Evolutionary conservation across 2,329 filamentous ascomycete genomes (phyloP).

Genomic region (Ophiostoma fasciatum): DNA sequence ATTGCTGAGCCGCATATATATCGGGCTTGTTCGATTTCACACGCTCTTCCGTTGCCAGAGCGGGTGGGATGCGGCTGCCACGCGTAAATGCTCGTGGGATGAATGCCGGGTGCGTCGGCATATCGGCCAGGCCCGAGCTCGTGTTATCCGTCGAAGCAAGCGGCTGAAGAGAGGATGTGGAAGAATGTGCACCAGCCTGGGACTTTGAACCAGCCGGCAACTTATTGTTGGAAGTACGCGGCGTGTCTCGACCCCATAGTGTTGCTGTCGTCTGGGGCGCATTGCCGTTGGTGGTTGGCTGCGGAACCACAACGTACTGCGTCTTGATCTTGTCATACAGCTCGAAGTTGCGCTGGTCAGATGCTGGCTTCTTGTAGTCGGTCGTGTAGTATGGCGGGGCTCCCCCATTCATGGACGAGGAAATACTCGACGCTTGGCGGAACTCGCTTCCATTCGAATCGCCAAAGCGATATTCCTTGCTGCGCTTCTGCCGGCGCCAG

Average conservation of each 20-base stretch:
- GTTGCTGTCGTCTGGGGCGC: not conserved
- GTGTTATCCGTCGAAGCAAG: too few relatives aligned
- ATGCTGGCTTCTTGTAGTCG: constrained; percentile 17
- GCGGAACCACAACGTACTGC: constrained; percentile 6
- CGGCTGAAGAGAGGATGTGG: too few relatives aligned
- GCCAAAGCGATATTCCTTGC: constrained; percentile 8
- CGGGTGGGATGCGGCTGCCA: constrained; percentile 3
- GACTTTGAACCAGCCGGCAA: too few relatives aligned
- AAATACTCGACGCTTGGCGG: constrained; percentile 3
- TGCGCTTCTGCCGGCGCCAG: constrained; percentile 27
- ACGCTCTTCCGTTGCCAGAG: not conserved
- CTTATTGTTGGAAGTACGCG: too few relatives aligned
- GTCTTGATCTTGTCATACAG: constrained; percentile 19
- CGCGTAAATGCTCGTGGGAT: constrained; percentile 19
- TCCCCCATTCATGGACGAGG: constrained; percentile 4
- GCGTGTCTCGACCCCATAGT: constrained; percentile 4
- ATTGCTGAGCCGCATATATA: constrained; percentile 22
- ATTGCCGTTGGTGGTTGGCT: not conserved
- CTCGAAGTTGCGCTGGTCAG: not conserved
- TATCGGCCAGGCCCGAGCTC: too few relatives aligned
- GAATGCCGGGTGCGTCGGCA: constrained; percentile 36
- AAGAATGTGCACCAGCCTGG: too few relatives aligned
- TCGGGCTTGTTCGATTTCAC: constrained; percentile 12
- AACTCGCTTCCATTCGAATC: constrained; percentile 5
- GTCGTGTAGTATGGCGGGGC: constrained; percentile 15